Conservation (phyloP, 345 rosid genomes). For the Brassica nigra region DNA sequence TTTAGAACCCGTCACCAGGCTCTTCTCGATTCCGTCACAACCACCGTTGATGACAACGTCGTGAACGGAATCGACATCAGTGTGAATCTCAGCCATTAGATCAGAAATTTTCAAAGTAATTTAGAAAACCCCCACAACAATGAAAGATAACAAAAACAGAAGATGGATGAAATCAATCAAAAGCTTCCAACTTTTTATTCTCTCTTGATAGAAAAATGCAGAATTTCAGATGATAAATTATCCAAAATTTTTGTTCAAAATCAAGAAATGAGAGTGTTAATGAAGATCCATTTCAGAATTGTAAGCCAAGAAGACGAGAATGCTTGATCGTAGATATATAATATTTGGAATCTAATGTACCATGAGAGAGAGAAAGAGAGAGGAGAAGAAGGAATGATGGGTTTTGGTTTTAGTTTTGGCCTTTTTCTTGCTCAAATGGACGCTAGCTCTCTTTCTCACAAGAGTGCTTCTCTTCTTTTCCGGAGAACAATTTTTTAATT, state of each 20-base stretch:
- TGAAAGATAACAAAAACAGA: neutral
- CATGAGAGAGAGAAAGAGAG: slow-evolving; percentile 9
- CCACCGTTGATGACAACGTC: neutral
- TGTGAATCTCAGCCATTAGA: slow-evolving; percentile 39
- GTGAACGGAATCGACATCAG: slow-evolving; percentile 15
- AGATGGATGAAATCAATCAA: neutral
- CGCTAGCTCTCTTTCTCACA: slow-evolving; percentile 36
- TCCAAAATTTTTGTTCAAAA: neutral
- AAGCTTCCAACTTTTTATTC: slow-evolving; percentile 17
- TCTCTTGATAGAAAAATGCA: neutral
- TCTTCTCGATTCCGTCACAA: slow-evolving; percentile 22
- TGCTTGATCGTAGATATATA: slow-evolving; percentile 9
- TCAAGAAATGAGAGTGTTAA: slow-evolving; percentile 13
- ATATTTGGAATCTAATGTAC: neutral
- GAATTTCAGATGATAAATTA: slow-evolving; percentile 7
- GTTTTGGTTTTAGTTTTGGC: slow-evolving; percentile 27
- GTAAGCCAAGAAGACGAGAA: neutral
- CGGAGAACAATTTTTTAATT: neutral
- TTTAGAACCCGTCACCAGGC: slow-evolving; percentile 40
- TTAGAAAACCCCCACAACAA: neutral
- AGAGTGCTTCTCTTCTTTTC: slow-evolving; percentile 30
- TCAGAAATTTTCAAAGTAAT: slow-evolving; percentile 6
- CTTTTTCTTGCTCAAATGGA: slow-evolving; percentile 22
- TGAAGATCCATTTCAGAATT: slow-evolving; percentile 20
- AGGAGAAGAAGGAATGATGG: slow-evolving; percentile 35